A percentile compares a stretch with the other conserved stretches of the same genome.
These are phyloP conservation scores for Chlorella vulgaris DNA, from an alignment of 139 green algal genomes.

Conservation along the genomic window DNA sequence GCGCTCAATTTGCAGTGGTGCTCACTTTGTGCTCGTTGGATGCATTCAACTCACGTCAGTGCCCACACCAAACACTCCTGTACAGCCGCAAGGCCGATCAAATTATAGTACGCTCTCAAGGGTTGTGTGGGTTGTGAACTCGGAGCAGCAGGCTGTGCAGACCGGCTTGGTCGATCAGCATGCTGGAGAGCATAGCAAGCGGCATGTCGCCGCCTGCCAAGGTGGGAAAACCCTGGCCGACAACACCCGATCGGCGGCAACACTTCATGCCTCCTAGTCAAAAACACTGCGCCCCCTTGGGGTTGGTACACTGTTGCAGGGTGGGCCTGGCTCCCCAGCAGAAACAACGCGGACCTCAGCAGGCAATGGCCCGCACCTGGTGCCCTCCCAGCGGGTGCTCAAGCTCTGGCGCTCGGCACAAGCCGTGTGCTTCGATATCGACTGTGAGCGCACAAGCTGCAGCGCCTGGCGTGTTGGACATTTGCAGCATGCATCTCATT, in stretches of 20 bases:
- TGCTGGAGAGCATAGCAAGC: constrained; percentile 16
- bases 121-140: background rate
- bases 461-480: background rate
- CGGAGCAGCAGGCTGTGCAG: background rate
- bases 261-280: no score
- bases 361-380: background rate
- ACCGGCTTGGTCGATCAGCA: background rate
- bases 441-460: constrained; percentile 44
- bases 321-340: background rate
- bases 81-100: no score
- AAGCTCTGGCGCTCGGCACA: constrained; percentile 45
- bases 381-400: constrained; percentile 39
- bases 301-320: background rate
- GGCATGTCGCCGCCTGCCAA: background rate
- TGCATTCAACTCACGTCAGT: no score
- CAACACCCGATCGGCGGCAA: no score
- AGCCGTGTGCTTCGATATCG: constrained; percentile 73
- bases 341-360: no score
- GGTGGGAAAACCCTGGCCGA: background rate
- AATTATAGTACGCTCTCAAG: background rate
- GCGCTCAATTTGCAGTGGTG: no score
- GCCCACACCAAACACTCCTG: no score
- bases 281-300: no score
- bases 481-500: background rate
- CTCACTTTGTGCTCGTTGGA: no score